Evolutionary conservation across 2,329 filamentous ascomycete species (phyloP), one percentile per base, ranked within the genome.

Genomic region (Ascochyta koolunga): DNA sequence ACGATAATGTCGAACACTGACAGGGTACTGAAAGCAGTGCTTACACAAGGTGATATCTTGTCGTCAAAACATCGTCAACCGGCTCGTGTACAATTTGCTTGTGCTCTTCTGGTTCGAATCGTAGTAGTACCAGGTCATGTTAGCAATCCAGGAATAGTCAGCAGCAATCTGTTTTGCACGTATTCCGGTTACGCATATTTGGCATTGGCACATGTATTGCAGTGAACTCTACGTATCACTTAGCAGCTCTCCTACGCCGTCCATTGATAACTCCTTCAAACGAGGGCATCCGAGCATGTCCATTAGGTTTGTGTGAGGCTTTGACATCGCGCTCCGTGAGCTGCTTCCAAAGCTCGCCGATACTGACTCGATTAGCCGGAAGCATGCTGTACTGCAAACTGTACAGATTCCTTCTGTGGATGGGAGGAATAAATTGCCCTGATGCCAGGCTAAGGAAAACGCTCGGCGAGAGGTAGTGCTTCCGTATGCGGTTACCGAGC

Each of bases 361-460:
- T 89, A 2, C 88, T 87, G 0, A 91, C 89, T 38, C 96, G 81
- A 48, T 85, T 84, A 7, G 90, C 89, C 0, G 96, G 96, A 35
- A 99, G 82, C 91, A 98, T 98, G 78, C 91, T 96, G 76, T 99
- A 99, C 77, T 99, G 95, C 67, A 99, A 80, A 64, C 91, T 96
- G 77, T 99, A 99, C 44, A 99, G 81, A 69, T 95, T 96, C 70
- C 93, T 93, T 46, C 96, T 86, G 71, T 97, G 93, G 42, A 99
- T 96, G 0, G 96, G 93, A 11, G 93, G 95, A 1, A 98, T 92
- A 62, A 97, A 97, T 57, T 89, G 90, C 54, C 95, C 95, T 0
- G 91, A 96, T 21, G 93, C 80, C 2, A 99, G 86, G 66, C 91
- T 95, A 33, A 96, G 82, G 41, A 98, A 84, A 18, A 99, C 96